Evolutionary conservation across 306 rosid species (phyloP), one percentile per base, ranked within the genome.

Genomic region (Vigna mungo): DNA sequence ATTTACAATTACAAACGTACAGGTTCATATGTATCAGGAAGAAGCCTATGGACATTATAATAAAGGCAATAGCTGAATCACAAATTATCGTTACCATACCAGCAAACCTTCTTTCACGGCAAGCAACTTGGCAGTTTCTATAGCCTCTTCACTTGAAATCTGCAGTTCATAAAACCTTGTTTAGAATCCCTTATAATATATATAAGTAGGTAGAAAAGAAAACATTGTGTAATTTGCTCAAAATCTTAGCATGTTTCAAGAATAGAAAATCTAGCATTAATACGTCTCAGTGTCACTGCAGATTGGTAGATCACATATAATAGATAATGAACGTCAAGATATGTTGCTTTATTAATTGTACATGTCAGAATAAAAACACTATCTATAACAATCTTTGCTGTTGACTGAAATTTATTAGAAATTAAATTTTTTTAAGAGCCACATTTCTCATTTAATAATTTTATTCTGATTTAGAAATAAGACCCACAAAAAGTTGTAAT

Each of bases 61-160:
- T 27, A 16, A 70, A 55, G 44, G 4, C 56, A 41, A 44, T 7
- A 16, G 37, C 41, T 36, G n/a, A 17, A 23, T 47, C 58, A 16
- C 23, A 71, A 13, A 54, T 43, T 73, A 62, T 16, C 1, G 17
- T 14, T 49, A 59, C 20, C 77, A 27, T 87, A 91, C 97, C 90
- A 91, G 86, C 75, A 94, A 86, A 39, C 98, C 96, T 86, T 94
- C 97, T 81, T 90, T 94, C 37, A 84, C 72, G 60, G 96, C 93
- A 64, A 91, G 89, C 77, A 72, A 61, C 85, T 87, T 88, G 13
- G 97, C 83, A 43, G 85, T 91, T 80, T 91, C 96, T 7, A 90
- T 86, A 4, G 97, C 90, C 80, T 94, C 96, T 74, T 94, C 85
- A 70, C 88, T 84, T 32, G 90, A 58, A 60, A 90, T 52, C 97